Base-by-base conservation (phyloP, 2,329 filamentous ascomycete genomes). In the Sclerotinia glacialis region DNA sequence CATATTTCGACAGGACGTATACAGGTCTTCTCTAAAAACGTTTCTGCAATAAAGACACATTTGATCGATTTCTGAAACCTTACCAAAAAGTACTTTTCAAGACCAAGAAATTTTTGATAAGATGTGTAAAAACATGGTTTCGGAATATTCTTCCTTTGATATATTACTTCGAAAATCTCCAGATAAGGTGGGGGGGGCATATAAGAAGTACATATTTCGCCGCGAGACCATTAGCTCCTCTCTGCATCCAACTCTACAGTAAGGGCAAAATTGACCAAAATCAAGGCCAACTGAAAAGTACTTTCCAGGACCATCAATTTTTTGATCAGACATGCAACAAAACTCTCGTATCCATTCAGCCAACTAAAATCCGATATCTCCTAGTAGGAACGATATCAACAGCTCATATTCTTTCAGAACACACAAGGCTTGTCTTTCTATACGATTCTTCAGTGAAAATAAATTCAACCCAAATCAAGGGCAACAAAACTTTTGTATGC, bases 131-230 rank as follows among this genome's bases (percentile, higher is more conserved):
- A 44, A 58, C 28, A 14, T n/a, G n/a, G 14, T 28, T 58, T 7
- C 1, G 9, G 5, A 44, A 6, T 42, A 21, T 7, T 18, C 0
- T 31, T 3, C 5, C 49, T 18, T 0, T 31, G 11, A 9, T 31
- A 21, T 28, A 6, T 21, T 1, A 26, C 6, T 6, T 58, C 0
- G 1, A 7, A 28, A 21, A 7, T 14, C 23, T 44, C 16, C 2
- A 1, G 2, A n/a, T n/a, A n/a, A n/a, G n/a, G n/a, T n/a, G 3
- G 2, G 26, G 1, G 14, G 14, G 11, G 8, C 0, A 21, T 12
- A 1, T 44, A 0, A 1, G 6, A 28, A 40, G 11, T 12, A 2
- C 5, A 44, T 31, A 52, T 52, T 8, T 18, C 3, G 23, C 21
- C 26, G 31, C 3, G 5, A 52, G 14, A 52, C 6, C 9, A n/a